Evolutionary conservation across 2,329 filamentous ascomycete genomes (phyloP), one percentile per base, ranked within the genome.

Genomic region (Cordyceps tenuipes): DNA sequence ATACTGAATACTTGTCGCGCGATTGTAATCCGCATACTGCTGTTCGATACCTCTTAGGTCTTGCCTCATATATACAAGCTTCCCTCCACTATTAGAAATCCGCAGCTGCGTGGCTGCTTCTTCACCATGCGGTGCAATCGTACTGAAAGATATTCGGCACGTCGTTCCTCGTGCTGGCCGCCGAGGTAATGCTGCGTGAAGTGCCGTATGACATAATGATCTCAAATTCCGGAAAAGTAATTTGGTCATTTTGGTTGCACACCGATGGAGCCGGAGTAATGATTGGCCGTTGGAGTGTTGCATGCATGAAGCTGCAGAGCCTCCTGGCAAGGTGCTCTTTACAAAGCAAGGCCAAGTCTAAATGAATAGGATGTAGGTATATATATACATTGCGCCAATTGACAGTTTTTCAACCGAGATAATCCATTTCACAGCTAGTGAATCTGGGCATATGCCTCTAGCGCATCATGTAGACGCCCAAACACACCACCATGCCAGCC

Each of bases 71-170:
- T 46, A 57, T 17, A 61, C n/a, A n/a, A n/a, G 46, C 49, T 57
- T 61, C 10, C 26, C 41, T 9, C 53, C 59, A 5, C 15, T 48
- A n/a, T 31, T 61, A 61, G 21, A 61, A 31, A 13, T 48, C 29
- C 8, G 54, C 41, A 10, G 55, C 55, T 15, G 19, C 2, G 17
- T 59, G 54, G 21, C 60, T 59, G 31, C 60, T 61, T 15, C 12
- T 23, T 44, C 60, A 39, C 60, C 55, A 61, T n/a, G 21, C n/a
- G n/a, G 60, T 53, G 43, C 60, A 61, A 29, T 58, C 56, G 29
- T 50, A 36, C 21, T 26, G 29, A 29, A 29, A 5, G 29, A 29
- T 6, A 7, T 29, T 29, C 29, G 29, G 1, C 1, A 5, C 5
- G 29, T 5, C 7, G 29, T 29, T 29, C 29, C 4, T 29, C 29